These are phyloP conservation scores for Trametes cubensis DNA, from an alignment of 768 basidiomycete genomes.

Conservation along the genomic window DNA sequence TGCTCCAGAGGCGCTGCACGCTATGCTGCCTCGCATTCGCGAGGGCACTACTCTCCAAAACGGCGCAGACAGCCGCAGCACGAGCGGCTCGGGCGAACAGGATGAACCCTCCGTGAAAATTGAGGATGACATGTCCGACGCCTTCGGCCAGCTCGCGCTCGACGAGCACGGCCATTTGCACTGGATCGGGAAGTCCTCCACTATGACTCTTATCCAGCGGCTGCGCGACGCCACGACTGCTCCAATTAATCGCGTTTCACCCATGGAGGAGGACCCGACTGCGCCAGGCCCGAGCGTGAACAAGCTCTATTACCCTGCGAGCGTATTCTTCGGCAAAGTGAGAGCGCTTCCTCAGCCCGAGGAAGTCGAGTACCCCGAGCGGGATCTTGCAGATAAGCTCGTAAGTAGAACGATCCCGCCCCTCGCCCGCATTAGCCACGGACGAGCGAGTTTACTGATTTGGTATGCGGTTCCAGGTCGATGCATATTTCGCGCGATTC, in stretches of 20 bases:
- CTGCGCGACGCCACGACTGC: constrained; percentile 77
- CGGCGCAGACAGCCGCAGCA: constrained; percentile 24
- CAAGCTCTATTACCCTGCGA: constrained; percentile 86
- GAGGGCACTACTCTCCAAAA: constrained; percentile 17
- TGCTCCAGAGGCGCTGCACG: constrained; percentile 28
- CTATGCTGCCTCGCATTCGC: constrained; percentile 29
- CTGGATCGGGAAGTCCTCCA: constrained; percentile 91
- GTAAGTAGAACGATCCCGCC: constrained; percentile 46
- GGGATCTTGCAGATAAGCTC: constrained; percentile 85
- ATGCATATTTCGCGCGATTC: constrained; percentile 84
- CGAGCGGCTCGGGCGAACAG: constrained; percentile 33
- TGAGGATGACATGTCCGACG: constrained; percentile 80
- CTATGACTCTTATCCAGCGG: constrained; percentile 90
- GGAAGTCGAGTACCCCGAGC: constrained; percentile 84
- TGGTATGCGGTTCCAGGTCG: constrained; percentile 52
- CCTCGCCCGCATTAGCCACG: constrained; percentile 6
- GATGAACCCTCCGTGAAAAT: constrained; percentile 51
- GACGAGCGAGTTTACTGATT: constrained; percentile 1
- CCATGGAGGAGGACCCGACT: constrained; percentile 81
- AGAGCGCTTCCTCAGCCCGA: constrained; percentile 80
- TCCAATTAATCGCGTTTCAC: constrained; percentile 75
- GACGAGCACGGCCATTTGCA: constrained; percentile 90
- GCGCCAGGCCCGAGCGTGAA: constrained; percentile 80
- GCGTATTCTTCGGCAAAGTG: constrained; percentile 85
- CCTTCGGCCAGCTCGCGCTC: constrained; percentile 84